Evolutionary conservation across 2,329 filamentous ascomycete genomes (phyloP).

Genomic region (Apiospora malaysiana): DNA sequence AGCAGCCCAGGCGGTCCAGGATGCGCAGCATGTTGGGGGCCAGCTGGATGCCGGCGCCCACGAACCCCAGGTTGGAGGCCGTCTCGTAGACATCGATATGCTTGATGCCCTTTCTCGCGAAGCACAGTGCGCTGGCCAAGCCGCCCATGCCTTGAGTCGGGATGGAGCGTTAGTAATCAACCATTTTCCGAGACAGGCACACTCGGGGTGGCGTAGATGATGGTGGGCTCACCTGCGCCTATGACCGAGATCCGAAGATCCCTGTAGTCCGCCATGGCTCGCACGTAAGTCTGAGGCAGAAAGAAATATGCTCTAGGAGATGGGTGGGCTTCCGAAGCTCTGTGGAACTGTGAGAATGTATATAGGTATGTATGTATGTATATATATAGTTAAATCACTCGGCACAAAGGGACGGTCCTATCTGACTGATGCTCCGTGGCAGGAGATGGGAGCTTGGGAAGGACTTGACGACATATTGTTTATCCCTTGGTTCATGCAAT

Average conservation of each 20-base stretch:
- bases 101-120: slow-evolving; percentile 78
- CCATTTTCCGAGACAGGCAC: neutral
- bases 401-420: neutral
- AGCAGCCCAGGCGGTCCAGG: slow-evolving; percentile 74
- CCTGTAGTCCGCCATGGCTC: slow-evolving; percentile 39
- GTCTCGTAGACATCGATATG: slow-evolving; percentile 77
- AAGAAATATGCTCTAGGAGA: neutral
- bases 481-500: neutral
- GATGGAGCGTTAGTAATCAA: neutral
- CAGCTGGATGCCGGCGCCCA: slow-evolving; percentile 84
- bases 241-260: slow-evolving; percentile 51
- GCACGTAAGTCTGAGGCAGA: neutral
- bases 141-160: slow-evolving; percentile 75
- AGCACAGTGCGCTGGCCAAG: slow-evolving; percentile 71
- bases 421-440: neutral
- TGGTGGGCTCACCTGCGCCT: slow-evolving; percentile 50
- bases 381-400: neutral
- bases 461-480: neutral
- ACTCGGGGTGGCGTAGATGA: neutral
- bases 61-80: slow-evolving; percentile 76
- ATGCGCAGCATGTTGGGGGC: slow-evolving; percentile 84
- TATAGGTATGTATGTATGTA: neutral
- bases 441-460: neutral
- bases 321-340: neutral
- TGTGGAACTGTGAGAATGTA: neutral